Evolutionary conservation across 805 yeast genomes (phyloP), one percentile per base, ranked within the genome.

Genomic region (Cephaloascus fragrans): DNA sequence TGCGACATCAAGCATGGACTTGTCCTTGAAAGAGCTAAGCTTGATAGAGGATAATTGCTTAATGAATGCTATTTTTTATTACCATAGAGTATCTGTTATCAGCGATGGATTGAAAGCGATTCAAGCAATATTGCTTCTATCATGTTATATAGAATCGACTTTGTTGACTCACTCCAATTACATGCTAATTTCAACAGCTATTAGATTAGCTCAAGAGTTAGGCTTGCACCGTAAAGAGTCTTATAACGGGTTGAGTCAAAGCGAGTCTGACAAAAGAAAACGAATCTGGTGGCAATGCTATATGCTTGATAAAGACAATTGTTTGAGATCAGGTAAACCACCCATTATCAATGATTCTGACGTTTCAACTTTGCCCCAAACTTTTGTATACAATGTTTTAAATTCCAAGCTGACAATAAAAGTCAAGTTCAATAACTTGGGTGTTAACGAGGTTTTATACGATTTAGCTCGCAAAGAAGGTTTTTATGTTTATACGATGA

Each of bases 51-150:
- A 23, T 8, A 23, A 23, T 23, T 23, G 28, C 12, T 23, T 23
- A 23, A 12, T 16, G 6, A 52, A 48, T 42, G 56, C 78, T 0
- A 51, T 77, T 18, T 72, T 56, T 47, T 80, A 74, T 49, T 80
- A 69, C 46, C 76, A 73, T 46, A 62, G 73, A 42, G 51, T 76
- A 5, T 55, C 70, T 4, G 58, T 73, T 2, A 49, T 69, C 28
- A 69, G 74, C 45, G 80, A 73, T 43, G 81, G 80, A 9, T 38
- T 73, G 0, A 57, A 56, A 32, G 67, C 78, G 3, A 55, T 77
- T 14, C 76, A 68, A 48, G 83, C 74, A 0, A 56, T 77, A 8
- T 44, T 81, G 18, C 47, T 79, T 18, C 51, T 80, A 35, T 53
- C 69, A 1, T 42, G 57, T 3, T 72, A 61, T 43, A 54, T 68